Evolutionary conservation across 441 rosid genomes (phyloP), one percentile per base, ranked within the genome.

Genomic region (Gossypium davidsonii): DNA sequence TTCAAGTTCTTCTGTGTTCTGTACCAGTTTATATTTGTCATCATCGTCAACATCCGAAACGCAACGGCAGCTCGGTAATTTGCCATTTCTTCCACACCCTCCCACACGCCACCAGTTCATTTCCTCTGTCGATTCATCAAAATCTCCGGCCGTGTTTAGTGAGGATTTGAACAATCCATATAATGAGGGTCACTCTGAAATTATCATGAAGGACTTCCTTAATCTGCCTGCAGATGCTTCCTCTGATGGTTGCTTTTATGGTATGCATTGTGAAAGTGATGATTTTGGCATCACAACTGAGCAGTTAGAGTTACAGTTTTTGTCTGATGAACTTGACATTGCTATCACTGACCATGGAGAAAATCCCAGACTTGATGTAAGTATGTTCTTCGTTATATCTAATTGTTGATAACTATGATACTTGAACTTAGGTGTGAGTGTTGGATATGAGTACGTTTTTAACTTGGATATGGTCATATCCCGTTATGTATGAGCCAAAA

Each of bases 361-460:
- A 81, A 93, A 85, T 78, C 98, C 95, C 67, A 78, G 88, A 79
- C 85, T 93, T 71, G 92, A 93, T 74, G 98, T 91, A 84, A 88
- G 92, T 75, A 18, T 49, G 52, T 17, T 49, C 42, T 15, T 56
- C 51, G 80, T 37, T 37, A 46, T 48, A 23, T 56, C 61, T 20
- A n/a, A 57, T 28, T 26, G 26, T 65, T 58, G 23, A 42, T 25
- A 55, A 51, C 56, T 51, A 4, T 51, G 59, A 11, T 55, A 18
- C 58, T 53, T 21, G 8, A 6, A 18, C 58, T 53, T 17, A 18
- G 58, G 20, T 7, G 18, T 18, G 12, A 53, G 23, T 17, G 25
- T 8, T 53, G 25, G 58, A 53, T 53, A 53, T 7, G 11, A 51
- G 56, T 51, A 15, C 21, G 7, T 15, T 17, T 51, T 51, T 7